Evolutionary conservation across 2,329 filamentous ascomycete species (phyloP).

Genomic region (Cadophora luteo-olivacea): DNA sequence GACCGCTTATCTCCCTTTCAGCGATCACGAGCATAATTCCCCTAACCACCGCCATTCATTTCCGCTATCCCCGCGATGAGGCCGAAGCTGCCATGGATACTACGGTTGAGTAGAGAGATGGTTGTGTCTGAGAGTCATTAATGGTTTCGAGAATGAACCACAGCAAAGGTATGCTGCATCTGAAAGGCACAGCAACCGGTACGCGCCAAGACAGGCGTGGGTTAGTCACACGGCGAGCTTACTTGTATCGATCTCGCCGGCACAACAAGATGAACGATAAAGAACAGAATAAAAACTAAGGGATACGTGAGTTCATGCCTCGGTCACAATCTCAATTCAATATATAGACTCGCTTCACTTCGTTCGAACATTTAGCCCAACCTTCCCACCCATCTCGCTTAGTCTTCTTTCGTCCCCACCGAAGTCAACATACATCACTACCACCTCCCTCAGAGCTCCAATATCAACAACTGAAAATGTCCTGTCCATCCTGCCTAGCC

Average conservation of each 20-base stretch:
- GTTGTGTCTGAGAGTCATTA: neutral
- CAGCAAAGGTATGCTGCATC: neutral
- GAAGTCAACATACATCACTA: neutral
- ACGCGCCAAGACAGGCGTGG: neutral
- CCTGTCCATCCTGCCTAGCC: slow-evolving; percentile 43
- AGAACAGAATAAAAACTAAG: neutral
- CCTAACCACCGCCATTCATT: too few relatives aligned
- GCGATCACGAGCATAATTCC: too few relatives aligned
- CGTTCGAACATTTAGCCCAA: too few relatives aligned
- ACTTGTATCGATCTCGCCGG: neutral
- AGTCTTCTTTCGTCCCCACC: neutral
- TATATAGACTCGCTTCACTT: too few relatives aligned
- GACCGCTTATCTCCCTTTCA: too few relatives aligned
- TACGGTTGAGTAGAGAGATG: too few relatives aligned
- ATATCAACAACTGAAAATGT: slow-evolving; percentile 12
- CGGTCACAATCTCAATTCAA: too few relatives aligned
- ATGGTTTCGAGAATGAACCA: neutral
- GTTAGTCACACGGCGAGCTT: slow-evolving; percentile 8
- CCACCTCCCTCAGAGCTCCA: neutral
- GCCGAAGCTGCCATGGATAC: too few relatives aligned
- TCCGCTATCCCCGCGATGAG: too few relatives aligned
- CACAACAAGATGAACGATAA: neutral
- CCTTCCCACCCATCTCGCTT: too few relatives aligned
- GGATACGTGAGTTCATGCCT: neutral
- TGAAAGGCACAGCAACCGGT: neutral